phyloP scores from a whole-genome alignment of 2,329 filamentous ascomycete genomes.

The Botrytis fragariae region DNA sequence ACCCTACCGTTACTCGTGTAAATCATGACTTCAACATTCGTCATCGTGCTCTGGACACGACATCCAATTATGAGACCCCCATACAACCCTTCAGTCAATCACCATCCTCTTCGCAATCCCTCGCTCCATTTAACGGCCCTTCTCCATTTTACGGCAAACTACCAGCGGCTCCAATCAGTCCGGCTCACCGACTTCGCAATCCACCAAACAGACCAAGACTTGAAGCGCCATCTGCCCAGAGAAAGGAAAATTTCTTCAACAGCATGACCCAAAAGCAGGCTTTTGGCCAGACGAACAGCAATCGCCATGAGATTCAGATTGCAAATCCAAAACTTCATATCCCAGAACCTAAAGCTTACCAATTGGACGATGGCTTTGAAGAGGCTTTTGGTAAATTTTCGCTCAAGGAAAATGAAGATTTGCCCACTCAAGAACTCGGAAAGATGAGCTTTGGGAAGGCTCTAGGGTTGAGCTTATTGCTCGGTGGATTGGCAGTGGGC shows the following conservation, averaged over 20 bases:
- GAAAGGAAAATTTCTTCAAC: constrained; percentile 52
- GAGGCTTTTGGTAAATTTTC: constrained; percentile 9
- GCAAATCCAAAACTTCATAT: constrained; percentile 42
- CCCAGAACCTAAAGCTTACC: neutral
- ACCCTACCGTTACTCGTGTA: constrained; percentile 32
- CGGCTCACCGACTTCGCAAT: constrained; percentile 60
- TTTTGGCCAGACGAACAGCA: neutral
- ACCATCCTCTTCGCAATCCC: neutral
- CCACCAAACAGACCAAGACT: constrained; percentile 57
- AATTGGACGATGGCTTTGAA: neutral
- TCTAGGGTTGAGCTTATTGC: neutral
- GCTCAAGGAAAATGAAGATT: neutral
- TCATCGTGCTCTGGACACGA: constrained; percentile 54
- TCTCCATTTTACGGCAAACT: constrained; percentile 67
- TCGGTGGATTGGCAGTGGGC: constrained; percentile 3
- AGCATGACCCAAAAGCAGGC: constrained; percentile 23
- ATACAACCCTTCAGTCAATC: constrained; percentile 36
- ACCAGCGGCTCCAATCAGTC: constrained; percentile 65
- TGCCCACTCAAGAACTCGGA: neutral
- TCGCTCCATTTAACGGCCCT: constrained; percentile 14
- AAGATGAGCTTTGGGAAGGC: neutral
- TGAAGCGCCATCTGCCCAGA: constrained; percentile 45
- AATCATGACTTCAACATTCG: constrained; percentile 41
- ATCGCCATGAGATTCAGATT: constrained; percentile 44
- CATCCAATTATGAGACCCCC: constrained; percentile 40